A percentile compares a stretch with the other conserved stretches of the same genome.
Evolutionary conservation across 495 filamentous ascomycete species (phyloP).

Genomic region (Lasiosphaeris hirsuta): DNA sequence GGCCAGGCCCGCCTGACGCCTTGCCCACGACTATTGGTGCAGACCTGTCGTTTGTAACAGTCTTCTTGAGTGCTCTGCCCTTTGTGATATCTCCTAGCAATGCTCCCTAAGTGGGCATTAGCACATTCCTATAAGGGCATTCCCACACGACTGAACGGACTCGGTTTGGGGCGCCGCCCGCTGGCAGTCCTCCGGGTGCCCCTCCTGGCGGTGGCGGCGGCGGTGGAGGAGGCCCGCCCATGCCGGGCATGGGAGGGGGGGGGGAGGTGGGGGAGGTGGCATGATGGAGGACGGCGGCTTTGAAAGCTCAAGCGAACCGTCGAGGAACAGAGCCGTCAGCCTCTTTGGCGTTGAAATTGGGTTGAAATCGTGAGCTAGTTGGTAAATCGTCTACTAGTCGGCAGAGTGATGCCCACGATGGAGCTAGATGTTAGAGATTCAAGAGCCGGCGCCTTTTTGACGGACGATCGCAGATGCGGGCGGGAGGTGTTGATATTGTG

Average conservation of each 20-base stretch:
- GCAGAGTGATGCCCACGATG: too few relatives aligned
- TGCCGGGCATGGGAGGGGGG: slow-evolving; percentile 26
- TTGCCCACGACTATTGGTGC: slow-evolving; percentile 64
- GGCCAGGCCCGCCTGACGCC: slow-evolving; percentile 47
- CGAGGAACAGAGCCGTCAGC: too few relatives aligned
- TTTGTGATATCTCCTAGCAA: slow-evolving; percentile 87
- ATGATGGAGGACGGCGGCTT: not conserved
- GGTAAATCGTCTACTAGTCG: too few relatives aligned
- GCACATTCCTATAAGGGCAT: slow-evolving; percentile 8
- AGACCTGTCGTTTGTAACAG: slow-evolving; percentile 92
- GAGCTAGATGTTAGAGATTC: too few relatives aligned
- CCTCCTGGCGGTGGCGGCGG: slow-evolving; percentile 27
- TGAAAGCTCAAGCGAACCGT: too few relatives aligned
- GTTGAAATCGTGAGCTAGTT: too few relatives aligned
- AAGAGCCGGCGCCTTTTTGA: too few relatives aligned
- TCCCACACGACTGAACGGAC: slow-evolving; percentile 4
- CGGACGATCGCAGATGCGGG: too few relatives aligned
- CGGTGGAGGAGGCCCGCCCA: slow-evolving; percentile 31
- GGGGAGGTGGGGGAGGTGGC: slow-evolving; percentile 30
- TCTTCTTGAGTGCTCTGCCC: slow-evolving; percentile 76
- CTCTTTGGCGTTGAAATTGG: too few relatives aligned
- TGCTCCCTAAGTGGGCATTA: slow-evolving; percentile 63
- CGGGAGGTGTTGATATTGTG: too few relatives aligned
- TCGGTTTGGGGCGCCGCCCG: slow-evolving; percentile 6
- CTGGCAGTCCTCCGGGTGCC: slow-evolving; percentile 23